Evolutionary conservation across 768 basidiomycete species (phyloP).

Genomic region (Rhodocollybia butyracea): DNA sequence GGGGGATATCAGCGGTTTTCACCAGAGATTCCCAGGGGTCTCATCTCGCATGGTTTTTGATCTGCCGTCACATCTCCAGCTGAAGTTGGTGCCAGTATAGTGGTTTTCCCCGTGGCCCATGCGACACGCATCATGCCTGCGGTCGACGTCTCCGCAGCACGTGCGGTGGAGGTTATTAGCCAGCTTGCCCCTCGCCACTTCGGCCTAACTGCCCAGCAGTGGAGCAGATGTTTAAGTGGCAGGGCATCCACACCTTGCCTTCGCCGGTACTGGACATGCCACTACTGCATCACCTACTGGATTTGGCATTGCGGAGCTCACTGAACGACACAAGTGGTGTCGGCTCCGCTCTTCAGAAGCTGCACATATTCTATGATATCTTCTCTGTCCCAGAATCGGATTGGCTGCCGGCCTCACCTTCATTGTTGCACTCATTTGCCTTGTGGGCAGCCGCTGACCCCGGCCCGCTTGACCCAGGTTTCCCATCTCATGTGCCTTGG

Average conservation of each 20-base stretch:
- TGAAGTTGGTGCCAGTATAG: conserved; percentile 9
- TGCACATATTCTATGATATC: no score
- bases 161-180: neutral
- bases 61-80: conserved; percentile 13
- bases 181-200: conserved; percentile 15
- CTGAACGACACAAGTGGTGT: conserved; percentile 16
- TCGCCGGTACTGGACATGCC: conserved; percentile 18
- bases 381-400: conserved; percentile 23
- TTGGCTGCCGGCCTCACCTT: conserved; percentile 24
- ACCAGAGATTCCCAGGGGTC: conserved; percentile 14
- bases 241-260: conserved; percentile 27
- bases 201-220: conserved; percentile 20
- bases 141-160: no score
- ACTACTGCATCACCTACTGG: conserved; percentile 13
- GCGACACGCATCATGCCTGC: neutral
- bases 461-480: conserved; percentile 7
- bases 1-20: conserved; percentile 21
- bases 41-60: neutral
- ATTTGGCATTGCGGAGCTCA: conserved; percentile 17
- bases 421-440: conserved; percentile 29
- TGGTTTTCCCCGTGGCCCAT: neutral
- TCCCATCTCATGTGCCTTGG: conserved; percentile 15
- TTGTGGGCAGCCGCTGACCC: conserved; percentile 31
- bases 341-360: conserved; percentile 22
- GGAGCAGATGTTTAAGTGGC: conserved; percentile 27